These are phyloP conservation scores for Ormosia emarginata DNA, from an alignment of 306 rosid genomes.

Conservation along the genomic window DNA sequence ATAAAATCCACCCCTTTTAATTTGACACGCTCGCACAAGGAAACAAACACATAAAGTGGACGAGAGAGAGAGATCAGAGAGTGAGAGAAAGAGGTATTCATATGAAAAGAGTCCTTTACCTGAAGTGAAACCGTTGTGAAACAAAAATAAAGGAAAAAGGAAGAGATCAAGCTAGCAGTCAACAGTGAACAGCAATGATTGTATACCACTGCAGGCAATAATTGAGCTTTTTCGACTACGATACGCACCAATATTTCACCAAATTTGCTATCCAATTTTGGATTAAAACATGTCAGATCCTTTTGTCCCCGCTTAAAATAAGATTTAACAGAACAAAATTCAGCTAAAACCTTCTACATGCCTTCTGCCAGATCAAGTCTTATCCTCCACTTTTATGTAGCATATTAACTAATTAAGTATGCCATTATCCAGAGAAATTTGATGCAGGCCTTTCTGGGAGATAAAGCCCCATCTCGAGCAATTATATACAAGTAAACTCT, in stretches of 20 bases:
- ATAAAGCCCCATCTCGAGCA: not conserved
- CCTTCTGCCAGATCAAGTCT: not conserved
- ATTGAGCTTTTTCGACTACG: slow-evolving; percentile 49
- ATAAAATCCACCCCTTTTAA: not conserved
- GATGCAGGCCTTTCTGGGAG: not conserved
- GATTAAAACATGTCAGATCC: slow-evolving; percentile 6
- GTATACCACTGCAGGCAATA: slow-evolving; percentile 52
- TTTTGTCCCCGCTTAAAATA: not conserved
- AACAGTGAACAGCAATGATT: slow-evolving; percentile 62
- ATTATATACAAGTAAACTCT: not conserved
- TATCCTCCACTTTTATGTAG: not conserved
- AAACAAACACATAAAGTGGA: not conserved
- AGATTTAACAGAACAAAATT: not conserved
- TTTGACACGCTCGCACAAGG: not conserved
- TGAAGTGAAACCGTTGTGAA: slow-evolving; percentile 19
- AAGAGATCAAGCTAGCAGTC: slow-evolving; percentile 22
- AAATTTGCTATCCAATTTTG: slow-evolving; percentile 1
- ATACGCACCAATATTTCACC: slow-evolving; percentile 47
- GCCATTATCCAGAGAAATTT: not conserved
- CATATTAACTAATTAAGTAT: not conserved
- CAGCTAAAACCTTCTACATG: not conserved
- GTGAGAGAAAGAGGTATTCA: not conserved
- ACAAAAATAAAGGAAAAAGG: slow-evolving; percentile 15
- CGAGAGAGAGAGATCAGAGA: too few species aligned
- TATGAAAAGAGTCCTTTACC: not conserved